Evolutionary conservation across 129 eudicot species (phyloP), one percentile per base, ranked within the genome.

Genomic region (Dittrichia graveolens): DNA sequence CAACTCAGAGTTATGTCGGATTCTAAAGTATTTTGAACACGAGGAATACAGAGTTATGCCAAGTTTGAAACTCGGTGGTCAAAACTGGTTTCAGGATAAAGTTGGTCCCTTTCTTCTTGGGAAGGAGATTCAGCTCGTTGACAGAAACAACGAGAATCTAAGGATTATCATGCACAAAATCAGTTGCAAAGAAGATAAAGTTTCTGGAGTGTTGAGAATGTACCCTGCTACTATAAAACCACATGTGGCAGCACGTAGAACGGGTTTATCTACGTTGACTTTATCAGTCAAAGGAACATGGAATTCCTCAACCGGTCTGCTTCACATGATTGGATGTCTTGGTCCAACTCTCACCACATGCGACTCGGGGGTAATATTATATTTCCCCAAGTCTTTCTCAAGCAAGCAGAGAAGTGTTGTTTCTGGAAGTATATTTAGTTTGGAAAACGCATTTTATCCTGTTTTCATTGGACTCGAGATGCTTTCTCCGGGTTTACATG

Each of bases 261-360:
- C 82, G 9, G 84, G 87, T 39, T 56, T 79, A 60, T 79, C 87
- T 37, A 48, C 65, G 1, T 52, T 66, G 74, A 83, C 84, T 49
- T 62, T 83, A 45, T 75, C 82, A 1, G 77, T 73, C 12, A 76
- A 76, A 67, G 87, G 87, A 58, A 75, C 31, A 16, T 83, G 87
- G 87, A 52, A 41, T 61, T 80, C 87, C 16, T 71, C 73, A 4
- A 61, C 14, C 0, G 82, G 82, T 7, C 54, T 79, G 43, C 84
- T 83, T n/a, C 72, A 76, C 39, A 79, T 83, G 87, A 67, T 52
- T 1, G 82, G 87, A 4, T 83, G 84, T 67, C 63, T 75, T 15
- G 84, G 82, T 48, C 62, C 73, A 4, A 9, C 14, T 2, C 65
- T 53, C 39, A 48, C 10, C 48, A 15, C 70, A 56, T 83, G 84